These are phyloP conservation scores for Mycoemilia scoparia DNA, from an alignment of 192 early-diverging fungal genomes.

Conservation along the genomic window DNA sequence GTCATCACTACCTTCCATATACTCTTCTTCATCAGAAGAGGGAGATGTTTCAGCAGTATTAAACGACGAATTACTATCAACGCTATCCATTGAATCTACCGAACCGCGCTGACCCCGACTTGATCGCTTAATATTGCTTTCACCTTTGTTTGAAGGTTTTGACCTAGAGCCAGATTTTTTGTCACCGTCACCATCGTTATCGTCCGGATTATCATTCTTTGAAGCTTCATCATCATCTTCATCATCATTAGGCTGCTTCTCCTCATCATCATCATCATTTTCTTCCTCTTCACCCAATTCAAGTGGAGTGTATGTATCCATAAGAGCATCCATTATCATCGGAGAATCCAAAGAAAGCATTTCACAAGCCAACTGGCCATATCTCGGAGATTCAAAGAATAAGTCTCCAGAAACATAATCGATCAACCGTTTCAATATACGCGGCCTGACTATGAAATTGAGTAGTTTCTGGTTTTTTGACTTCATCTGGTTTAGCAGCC, in stretches of 20 bases:
- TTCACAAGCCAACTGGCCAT: conserved; percentile 23
- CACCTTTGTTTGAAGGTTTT: background rate
- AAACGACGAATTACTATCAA: background rate
- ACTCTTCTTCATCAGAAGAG: background rate
- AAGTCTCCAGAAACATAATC: conserved; percentile 70
- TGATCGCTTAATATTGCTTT: background rate
- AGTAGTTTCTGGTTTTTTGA: conserved; percentile 79
- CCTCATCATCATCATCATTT: conserved; percentile 8
- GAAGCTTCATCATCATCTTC: background rate
- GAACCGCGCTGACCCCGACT: background rate
- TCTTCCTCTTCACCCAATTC: conserved; percentile 27
- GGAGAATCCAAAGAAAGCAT: conserved; percentile 27
- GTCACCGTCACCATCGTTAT: background rate
- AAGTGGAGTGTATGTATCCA: conserved; percentile 8
- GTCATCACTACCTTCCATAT: background rate
- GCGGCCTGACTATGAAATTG: conserved; percentile 56
- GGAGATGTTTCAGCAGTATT: background rate
- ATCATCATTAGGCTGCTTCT: background rate
- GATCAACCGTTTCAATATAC: conserved; percentile 52
- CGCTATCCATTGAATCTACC: background rate
- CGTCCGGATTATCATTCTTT: background rate
- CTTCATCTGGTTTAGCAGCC: conserved; percentile 89
- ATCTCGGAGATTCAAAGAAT: conserved; percentile 45
- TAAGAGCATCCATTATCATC: conserved; percentile 19
- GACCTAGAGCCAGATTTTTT: background rate